phyloP scores from a whole-genome alignment of 2,329 filamentous ascomycete species.

The Aspergillus sp. region DNA sequence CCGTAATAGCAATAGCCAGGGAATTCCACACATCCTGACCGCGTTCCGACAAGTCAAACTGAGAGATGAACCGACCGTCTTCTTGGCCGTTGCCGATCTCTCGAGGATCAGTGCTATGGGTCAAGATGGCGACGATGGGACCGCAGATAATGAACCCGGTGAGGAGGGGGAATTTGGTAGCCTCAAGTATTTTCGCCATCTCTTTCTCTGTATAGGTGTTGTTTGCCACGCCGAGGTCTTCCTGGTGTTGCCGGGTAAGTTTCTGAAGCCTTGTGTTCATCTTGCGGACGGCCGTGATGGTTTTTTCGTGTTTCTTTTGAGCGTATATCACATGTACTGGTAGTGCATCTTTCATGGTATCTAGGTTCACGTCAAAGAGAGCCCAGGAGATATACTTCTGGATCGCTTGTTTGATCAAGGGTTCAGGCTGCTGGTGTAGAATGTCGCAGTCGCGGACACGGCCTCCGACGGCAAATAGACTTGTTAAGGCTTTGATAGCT shows the following conservation, averaged over 20 bases:
- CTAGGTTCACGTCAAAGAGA: conserved; percentile 50
- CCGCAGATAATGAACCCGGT: conserved; percentile 58
- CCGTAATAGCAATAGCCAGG: conserved; percentile 58
- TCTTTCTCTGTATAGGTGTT: no score
- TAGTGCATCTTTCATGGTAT: conserved; percentile 35
- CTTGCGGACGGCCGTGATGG: conserved; percentile 44
- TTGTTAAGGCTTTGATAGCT: conserved; percentile 55
- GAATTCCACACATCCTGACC: conserved; percentile 64
- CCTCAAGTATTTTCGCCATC: not conserved
- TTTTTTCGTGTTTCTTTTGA: conserved; percentile 42
- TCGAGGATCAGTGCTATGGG: conserved; percentile 48
- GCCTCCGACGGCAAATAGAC: conserved; percentile 54
- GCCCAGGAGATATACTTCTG: conserved; percentile 57
- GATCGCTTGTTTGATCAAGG: conserved; percentile 45
- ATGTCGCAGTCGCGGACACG: conserved; percentile 54
- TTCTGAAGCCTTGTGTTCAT: conserved; percentile 48
- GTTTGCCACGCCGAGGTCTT: conserved; percentile 22
- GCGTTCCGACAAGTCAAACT: conserved; percentile 56
- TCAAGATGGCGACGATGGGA: conserved; percentile 56
- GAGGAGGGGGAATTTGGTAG: conserved; percentile 47
- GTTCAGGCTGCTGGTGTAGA: conserved; percentile 37
- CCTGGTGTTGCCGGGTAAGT: conserved; percentile 48
- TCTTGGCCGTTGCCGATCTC: conserved; percentile 19
- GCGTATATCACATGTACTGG: conserved; percentile 52
- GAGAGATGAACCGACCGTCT: conserved; percentile 45